These are phyloP conservation scores for Mycena indigotica DNA, from an alignment of 768 basidiomycete genomes.

Conservation along the genomic window DNA sequence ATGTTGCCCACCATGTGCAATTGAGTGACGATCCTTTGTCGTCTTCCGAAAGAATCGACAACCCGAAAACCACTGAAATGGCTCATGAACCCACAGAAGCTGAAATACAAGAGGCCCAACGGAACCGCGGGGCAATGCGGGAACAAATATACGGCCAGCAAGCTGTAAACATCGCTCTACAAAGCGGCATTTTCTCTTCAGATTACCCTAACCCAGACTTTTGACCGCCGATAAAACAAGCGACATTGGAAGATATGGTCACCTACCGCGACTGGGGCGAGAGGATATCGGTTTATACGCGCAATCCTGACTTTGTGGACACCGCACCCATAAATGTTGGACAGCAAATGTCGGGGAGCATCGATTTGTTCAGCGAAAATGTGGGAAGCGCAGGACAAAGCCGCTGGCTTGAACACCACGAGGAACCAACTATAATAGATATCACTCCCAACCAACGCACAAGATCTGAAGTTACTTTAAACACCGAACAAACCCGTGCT, in stretches of 20 bases:
- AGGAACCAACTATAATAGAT: background rate
- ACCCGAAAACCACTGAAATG: background rate
- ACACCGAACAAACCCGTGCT: slow-evolving; percentile 37
- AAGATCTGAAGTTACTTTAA: slow-evolving; percentile 15
- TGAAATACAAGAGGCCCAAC: background rate
- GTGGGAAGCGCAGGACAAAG: background rate
- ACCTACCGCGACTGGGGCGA: background rate
- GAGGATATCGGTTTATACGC: background rate
- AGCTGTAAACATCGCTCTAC: background rate
- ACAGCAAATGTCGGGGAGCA: background rate
- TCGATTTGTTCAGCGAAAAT: background rate
- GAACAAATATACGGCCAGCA: background rate
- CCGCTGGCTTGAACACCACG: background rate
- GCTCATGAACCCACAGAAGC: background rate
- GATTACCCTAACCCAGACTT: background rate
- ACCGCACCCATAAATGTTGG: background rate
- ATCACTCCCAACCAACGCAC: background rate
- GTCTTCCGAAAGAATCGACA: background rate
- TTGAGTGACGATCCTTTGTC: slow-evolving; percentile 4
- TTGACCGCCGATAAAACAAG: background rate
- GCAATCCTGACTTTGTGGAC: background rate
- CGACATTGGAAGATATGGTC: background rate
- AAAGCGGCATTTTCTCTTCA: background rate
- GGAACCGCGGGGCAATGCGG: background rate
- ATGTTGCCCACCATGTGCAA: too few relatives aligned